Percentiles rank a stretch among this genome's conserved stretches.
These are phyloP conservation scores for Choiromyces venosus DNA, from an alignment of 495 filamentous ascomycete genomes.

Conservation along the genomic window DNA sequence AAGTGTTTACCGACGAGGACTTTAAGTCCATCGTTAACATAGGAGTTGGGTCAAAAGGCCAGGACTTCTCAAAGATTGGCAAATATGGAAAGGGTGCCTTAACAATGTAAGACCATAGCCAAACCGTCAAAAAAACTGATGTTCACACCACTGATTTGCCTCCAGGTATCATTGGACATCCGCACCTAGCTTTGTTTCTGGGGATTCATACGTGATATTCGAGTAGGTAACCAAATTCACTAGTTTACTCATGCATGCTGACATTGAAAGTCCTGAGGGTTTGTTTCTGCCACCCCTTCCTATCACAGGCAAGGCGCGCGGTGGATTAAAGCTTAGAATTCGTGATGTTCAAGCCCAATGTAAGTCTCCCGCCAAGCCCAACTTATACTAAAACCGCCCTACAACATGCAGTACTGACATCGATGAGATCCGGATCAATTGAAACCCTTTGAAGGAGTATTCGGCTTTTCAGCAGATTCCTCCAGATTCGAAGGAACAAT, in stretches of 20 bases:
- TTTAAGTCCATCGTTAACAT: slow-evolving; percentile 45
- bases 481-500: slow-evolving; percentile 45
- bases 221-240: slow-evolving; percentile 36
- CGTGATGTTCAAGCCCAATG: slow-evolving; percentile 23
- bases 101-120: slow-evolving; percentile 37
- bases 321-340: slow-evolving; percentile 33
- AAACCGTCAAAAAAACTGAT: not conserved
- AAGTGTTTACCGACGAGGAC: slow-evolving; percentile 43
- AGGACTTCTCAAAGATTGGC: slow-evolving; percentile 43
- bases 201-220: slow-evolving; percentile 44
- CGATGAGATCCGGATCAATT: slow-evolving; percentile 42
- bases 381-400: not conserved
- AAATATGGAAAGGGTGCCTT: slow-evolving; percentile 47
- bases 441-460: slow-evolving; percentile 45
- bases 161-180: slow-evolving; percentile 48
- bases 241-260: not conserved
- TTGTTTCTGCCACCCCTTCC: slow-evolving; percentile 39
- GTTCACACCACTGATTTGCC: slow-evolving; percentile 6
- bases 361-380: not conserved
- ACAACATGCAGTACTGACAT: not conserved
- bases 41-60: slow-evolving; percentile 45
- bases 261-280: slow-evolving; percentile 41
- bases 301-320: slow-evolving; percentile 29
- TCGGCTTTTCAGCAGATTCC: slow-evolving; percentile 34
- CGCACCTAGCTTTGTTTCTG: slow-evolving; percentile 46